Base-by-base conservation (phyloP, 352 stramenopile species). In the Phytophthora chlamydospora region DNA sequence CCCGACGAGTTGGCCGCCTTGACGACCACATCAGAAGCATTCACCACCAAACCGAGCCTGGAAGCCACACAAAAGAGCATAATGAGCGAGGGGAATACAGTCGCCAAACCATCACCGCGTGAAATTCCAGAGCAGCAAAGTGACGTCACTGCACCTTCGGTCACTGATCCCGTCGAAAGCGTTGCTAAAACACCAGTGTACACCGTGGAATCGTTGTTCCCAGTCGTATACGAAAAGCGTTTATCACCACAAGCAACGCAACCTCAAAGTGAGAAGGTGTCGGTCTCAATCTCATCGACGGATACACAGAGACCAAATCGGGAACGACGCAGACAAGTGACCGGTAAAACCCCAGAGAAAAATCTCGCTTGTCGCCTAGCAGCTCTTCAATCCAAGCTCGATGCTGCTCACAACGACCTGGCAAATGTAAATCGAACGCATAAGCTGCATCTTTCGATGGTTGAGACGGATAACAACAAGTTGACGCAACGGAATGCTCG, bases 391-490 rank as follows among this genome's bases (percentile, higher is more conserved):
- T 29, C 39, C 7, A 52, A 58, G 29, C 55, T 65, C 29, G 42
- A 71, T 48, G 40, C 16, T 21, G 40, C 57, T 63, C 57, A 19
- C 12, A 61, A 19, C 12, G 35, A 60, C 4, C 29, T 71, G n/a
- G n/a, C 19, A 36, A 71, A 64, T 45, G 7, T 51, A 35, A 65
- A 47, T 19, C 58, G 71, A 21, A 44, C 61, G 6, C 60, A 62
- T 17, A 69, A 66, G 40, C 33, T 80, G 29, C 63, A 85, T 17
- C 31, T 82, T 1, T 66, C 70, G 16, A 58, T 86, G 34, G 52
- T 55, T 11, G 61, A 87, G 31, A 58, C 21, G 2, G 75, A 87
- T 9, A 71, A 67, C 8, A 80, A 79, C 43, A 72, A 78, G 17
- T 31, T 84, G 3, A 58, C 60, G 9, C 69, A 84, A 43, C 62